phyloP scores from a whole-genome alignment of 1,139 yeast genomes.

The Arxiozyma slooffiae region DNA sequence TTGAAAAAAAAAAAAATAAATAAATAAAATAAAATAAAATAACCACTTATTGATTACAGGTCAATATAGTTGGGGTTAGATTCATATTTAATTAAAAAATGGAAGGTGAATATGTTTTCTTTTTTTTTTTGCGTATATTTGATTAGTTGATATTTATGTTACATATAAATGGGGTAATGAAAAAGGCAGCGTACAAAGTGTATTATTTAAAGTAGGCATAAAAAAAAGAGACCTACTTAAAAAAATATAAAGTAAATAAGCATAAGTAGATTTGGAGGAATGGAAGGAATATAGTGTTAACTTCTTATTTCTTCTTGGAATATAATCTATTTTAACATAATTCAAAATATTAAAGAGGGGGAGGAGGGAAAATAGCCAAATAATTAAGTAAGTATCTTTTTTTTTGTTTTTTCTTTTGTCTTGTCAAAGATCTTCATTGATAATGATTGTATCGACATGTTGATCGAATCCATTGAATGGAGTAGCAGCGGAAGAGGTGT shows the following conservation, averaged over 20 bases:
- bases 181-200: not conserved
- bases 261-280: not conserved
- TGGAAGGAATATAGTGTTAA: not conserved
- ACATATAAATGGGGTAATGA: too few relatives aligned
- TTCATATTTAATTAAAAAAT: not conserved
- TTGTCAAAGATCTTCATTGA: slow-evolving; percentile 29
- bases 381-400: not conserved
- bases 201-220: not conserved
- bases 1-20: too few relatives aligned
- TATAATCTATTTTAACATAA: too few relatives aligned
- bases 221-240: not conserved
- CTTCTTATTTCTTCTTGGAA: not conserved
- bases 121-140: too few relatives aligned
- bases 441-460: slow-evolving; percentile 50
- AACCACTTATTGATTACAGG: not conserved
- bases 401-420: not conserved
- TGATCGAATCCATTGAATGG: slow-evolving; percentile 78
- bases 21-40: too few relatives aligned
- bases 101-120: not conserved
- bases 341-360: not conserved
- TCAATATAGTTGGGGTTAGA: not conserved
- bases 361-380: not conserved
- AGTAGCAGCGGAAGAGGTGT: slow-evolving; percentile 83
- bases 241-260: too few relatives aligned
- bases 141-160: not conserved